These are phyloP conservation scores for Eucalyptus albens DNA, from an alignment of 345 rosid genomes.

Conservation along the genomic window DNA sequence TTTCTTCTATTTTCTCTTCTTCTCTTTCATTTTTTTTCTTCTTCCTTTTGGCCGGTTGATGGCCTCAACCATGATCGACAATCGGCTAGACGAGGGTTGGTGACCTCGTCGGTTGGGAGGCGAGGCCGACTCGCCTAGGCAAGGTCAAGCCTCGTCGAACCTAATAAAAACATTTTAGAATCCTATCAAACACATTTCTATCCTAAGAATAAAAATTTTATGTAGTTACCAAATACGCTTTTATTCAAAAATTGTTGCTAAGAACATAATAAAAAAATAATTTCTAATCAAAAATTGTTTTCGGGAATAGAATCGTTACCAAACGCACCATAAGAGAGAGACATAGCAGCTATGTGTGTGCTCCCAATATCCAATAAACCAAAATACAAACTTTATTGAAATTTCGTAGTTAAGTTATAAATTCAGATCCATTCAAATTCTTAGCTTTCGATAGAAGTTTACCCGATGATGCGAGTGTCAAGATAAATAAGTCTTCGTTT, in stretches of 20 bases:
- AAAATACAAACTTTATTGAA: background rate
- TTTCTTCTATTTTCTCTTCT: too few relatives aligned
- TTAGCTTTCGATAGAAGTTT: accelerated
- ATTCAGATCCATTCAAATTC: too few relatives aligned
- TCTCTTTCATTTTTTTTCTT: too few relatives aligned
- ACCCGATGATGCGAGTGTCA: background rate
- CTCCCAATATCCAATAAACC: too few relatives aligned
- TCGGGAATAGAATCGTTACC: accelerated
- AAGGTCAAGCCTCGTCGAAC: accelerated
- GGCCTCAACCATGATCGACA: accelerated
- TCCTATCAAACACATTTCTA: too few relatives aligned
- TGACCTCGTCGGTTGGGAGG: accelerated
- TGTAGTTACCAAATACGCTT: accelerated
- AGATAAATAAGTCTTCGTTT: background rate
- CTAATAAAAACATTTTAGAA: too few relatives aligned
- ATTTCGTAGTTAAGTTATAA: too few relatives aligned
- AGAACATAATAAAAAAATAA: accelerated
- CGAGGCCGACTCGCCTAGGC: accelerated
- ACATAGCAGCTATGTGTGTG: accelerated
- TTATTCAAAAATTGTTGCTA: accelerated
- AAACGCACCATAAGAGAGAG: accelerated
- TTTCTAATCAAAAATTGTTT: accelerated
- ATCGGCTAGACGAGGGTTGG: accelerated
- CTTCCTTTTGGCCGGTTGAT: accelerated
- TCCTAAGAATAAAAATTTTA: accelerated